Base-by-base conservation (phyloP, 306 rosid species). In the Ochetophila trinervis region DNA sequence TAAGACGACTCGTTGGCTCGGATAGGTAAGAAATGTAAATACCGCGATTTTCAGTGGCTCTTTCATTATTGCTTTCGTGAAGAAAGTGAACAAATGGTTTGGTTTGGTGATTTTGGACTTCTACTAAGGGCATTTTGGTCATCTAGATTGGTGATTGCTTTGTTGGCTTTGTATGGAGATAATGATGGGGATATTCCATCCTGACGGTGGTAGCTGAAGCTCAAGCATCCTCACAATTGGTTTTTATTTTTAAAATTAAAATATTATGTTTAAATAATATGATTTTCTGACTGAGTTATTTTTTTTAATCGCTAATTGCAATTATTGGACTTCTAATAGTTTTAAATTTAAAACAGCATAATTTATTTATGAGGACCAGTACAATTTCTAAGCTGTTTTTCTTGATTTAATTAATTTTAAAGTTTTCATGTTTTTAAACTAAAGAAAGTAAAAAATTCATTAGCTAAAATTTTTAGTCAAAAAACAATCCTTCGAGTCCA, bases 1-100 rank as follows among this genome's bases (percentile, higher is more conserved):
- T 64, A 10, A 32, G n/a, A 37, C 2, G 47, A 55, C 22, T 51
- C 24, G 60, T 37, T 10, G 4, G 10, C 13, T 40, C 0, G 53
- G 60, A 72, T 68, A 62, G 83, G 83, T 82, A 63, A 55, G 51
- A 53, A 61, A 36, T 52, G 87, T 80, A 81, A 83, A 16, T 79
- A 73, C 54, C 53, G 75, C 44, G 65, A 69, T 65, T 18, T 60
- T 6, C 74, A 75, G 81, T 81, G 74, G 65, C 50, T 21, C n/a
- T 58, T 34, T 27, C 22, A 60, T 51, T 62, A 45, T 6, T 9
- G 45, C 8, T 68, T 12, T 51, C 11, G 24, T n/a, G 4, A 35
- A 30, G 44, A 32, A 24, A 23, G 32, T 5, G 0, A 15, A 77
- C 17, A 20, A n/a, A 56, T 8, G 30, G 48, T 37, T 37, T 16